Conservation (phyloP, 2,329 filamentous ascomycete genomes). For the Fusarium newnesense region DNA sequence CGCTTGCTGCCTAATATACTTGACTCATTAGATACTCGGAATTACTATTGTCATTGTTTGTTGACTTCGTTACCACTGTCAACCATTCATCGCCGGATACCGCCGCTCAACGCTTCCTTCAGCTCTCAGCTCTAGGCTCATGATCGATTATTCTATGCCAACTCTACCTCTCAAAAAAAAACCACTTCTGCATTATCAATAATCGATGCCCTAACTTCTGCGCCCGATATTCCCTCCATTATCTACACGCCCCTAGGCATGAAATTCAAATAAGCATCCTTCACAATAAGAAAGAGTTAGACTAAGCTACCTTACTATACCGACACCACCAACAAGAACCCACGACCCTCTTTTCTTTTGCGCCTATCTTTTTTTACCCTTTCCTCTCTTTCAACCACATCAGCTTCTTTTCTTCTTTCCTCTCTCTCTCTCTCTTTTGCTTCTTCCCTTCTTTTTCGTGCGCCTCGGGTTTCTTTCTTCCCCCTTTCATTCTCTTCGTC, state of each 20-base stretch:
- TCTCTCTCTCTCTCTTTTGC: constrained; percentile 22
- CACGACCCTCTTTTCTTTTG: constrained; percentile 28
- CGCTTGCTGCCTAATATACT: constrained; percentile 5
- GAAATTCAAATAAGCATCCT: constrained; percentile 7
- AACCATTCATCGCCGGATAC: constrained; percentile 9
- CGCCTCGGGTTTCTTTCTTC: constrained; percentile 1
- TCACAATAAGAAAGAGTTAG: background rate
- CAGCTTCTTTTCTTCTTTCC: constrained; percentile 17
- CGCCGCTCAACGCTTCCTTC: constrained; percentile 11
- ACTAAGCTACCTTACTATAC: background rate
- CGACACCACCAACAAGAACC: constrained; percentile 26
- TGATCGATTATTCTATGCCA: background rate
- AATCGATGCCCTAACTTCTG: background rate
- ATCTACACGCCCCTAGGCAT: constrained; percentile 11
- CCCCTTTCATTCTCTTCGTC: constrained; percentile 10
- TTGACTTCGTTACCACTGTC: background rate
- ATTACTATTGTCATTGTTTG: constrained; percentile 5
- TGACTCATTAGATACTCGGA: constrained; percentile 10
- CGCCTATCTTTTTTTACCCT: constrained; percentile 7
- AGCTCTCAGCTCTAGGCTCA: background rate
- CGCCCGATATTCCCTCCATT: background rate
- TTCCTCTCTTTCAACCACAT: background rate
- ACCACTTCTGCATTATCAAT: background rate
- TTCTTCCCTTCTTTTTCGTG: constrained; percentile 16
- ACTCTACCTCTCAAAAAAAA: background rate